Evolutionary conservation across 2,329 filamentous ascomycete genomes (phyloP).

Genomic region (Ophiostoma triangulosporum): DNA sequence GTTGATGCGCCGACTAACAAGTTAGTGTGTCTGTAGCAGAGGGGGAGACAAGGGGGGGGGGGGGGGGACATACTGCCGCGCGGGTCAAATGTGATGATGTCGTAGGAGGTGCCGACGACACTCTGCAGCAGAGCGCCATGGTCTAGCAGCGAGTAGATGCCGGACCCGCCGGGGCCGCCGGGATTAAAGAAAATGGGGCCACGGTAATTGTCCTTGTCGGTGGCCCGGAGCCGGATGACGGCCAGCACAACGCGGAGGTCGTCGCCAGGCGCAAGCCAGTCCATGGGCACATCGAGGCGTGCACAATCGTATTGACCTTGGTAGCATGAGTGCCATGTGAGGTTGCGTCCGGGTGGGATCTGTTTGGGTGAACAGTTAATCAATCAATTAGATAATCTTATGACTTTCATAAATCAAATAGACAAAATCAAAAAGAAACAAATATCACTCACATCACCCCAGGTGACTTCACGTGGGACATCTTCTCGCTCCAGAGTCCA

Average conservation of each 20-base stretch:
- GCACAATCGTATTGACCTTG: slow-evolving; percentile 24
- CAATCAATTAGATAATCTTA: not conserved
- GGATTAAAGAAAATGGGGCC: slow-evolving; percentile 29
- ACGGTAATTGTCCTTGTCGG: slow-evolving; percentile 15
- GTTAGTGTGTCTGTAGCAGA: not conserved
- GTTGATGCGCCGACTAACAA: slow-evolving; percentile 31
- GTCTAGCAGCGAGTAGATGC: slow-evolving; percentile 14
- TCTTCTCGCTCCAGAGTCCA: not conserved
- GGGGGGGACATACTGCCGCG: slow-evolving; percentile 25
- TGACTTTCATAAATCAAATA: no score
- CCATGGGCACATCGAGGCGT: slow-evolving; percentile 26
- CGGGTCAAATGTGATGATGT: slow-evolving; percentile 38
- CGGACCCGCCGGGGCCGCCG: slow-evolving; percentile 36
- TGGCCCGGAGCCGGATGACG: slow-evolving; percentile 25
- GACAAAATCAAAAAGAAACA: not conserved
- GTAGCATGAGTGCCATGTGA: slow-evolving; percentile 25
- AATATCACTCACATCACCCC: not conserved
- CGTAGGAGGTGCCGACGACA: slow-evolving; percentile 12
- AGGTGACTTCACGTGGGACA: not conserved
- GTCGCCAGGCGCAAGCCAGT: slow-evolving; percentile 26
- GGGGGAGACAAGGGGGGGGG: no score
- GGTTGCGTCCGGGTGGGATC: slow-evolving; percentile 20
- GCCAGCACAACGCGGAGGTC: slow-evolving; percentile 23
- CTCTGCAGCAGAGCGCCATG: not conserved
- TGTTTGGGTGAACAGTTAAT: no score